Base-by-base conservation (phyloP, 108 stramenopile species). In the Nannochloropsis salina region DNA sequence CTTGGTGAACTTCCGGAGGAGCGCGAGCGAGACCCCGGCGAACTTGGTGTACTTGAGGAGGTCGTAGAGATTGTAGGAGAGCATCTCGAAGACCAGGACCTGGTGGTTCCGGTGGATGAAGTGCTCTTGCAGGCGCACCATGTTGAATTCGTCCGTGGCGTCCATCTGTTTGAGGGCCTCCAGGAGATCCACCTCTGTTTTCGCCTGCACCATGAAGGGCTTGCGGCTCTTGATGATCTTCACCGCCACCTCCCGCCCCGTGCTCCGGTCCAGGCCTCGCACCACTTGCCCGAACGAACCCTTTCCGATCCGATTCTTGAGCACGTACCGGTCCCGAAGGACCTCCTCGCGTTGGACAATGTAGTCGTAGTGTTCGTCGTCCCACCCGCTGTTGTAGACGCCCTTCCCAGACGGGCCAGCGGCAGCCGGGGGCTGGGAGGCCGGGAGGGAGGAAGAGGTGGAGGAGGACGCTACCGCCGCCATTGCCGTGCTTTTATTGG, bases 161-260 rank as follows among this genome's bases (percentile, higher is more conserved):
- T 92, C 91, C 47, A 84, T 85, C 9, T 31, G 42, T 22, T 51
- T 83, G 12, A 93, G 86, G 61, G 82, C 45, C 82, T 86, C 89
- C 87, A 99, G 88, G 8, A 99, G 91, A 44, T 94, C 94, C 86
- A 98, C 96, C 90, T 99, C 99, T 42, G 96, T 97, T 92, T 93
- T 94, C 20, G 99, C 99, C 88, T 99, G 99, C 92, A 96, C 87
- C 80, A 94, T 85, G 90, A 98, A 99, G 12, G 97, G 96, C 83
- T 94, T 95, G 86, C 95, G 96, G 88, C 95, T 95, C 91, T 98
- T 98, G 92, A 99, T 97, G 81, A 99, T 96, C 89, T 99, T 99
- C 84, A 99, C 96, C 9, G 99, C 99, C 21, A 98, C 97, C 31
- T 42, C 82, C 22, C 85, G 82, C 12, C 93, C 88, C 9, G 92